Conservation (phyloP, 1,284 basidiomycete species). For the Vanrija humicola region DNA sequence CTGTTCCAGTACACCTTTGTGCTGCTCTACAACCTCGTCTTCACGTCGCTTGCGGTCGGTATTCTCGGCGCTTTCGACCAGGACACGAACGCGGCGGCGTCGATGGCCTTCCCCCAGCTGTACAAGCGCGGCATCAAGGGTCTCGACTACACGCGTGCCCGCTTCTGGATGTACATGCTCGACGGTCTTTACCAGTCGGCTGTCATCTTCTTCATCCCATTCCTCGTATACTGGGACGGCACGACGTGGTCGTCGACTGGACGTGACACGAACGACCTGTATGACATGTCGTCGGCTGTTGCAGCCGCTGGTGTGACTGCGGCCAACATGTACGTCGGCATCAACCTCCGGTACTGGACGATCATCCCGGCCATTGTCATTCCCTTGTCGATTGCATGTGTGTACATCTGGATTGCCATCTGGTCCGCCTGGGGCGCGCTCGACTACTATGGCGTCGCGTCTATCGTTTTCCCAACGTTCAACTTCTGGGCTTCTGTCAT, state of each 20-base stretch:
- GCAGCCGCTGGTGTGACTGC: constrained; percentile 79
- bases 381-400: constrained; percentile 70
- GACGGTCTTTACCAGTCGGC: constrained; percentile 91
- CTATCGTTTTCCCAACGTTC: constrained; percentile 68
- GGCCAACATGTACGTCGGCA: constrained; percentile 81
- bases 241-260: constrained; percentile 65
- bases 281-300: constrained; percentile 90
- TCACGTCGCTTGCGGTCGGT: constrained; percentile 90
- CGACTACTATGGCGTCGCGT: constrained; percentile 69
- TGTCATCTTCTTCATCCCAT: constrained; percentile 87
- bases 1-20: constrained; percentile 94
- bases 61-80: constrained; percentile 93
- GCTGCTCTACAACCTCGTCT: constrained; percentile 82
- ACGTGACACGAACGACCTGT: constrained; percentile 67
- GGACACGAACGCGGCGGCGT: constrained; percentile 85
- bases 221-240: constrained; percentile 66
- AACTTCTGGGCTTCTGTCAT: constrained; percentile 78
- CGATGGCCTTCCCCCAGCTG: constrained; percentile 85
- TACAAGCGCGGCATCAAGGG: constrained; percentile 90
- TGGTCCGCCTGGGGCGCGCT: constrained; percentile 70
- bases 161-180: constrained; percentile 93
- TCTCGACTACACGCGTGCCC: constrained; percentile 82
- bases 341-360: constrained; percentile 89
- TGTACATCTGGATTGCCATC: constrained; percentile 78
- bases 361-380: constrained; percentile 76